Percentiles rank a stretch among this genome's conserved stretches.
Conservation (phyloP, 129 eudicot genomes). For the Artemisia tridentata region DNA sequence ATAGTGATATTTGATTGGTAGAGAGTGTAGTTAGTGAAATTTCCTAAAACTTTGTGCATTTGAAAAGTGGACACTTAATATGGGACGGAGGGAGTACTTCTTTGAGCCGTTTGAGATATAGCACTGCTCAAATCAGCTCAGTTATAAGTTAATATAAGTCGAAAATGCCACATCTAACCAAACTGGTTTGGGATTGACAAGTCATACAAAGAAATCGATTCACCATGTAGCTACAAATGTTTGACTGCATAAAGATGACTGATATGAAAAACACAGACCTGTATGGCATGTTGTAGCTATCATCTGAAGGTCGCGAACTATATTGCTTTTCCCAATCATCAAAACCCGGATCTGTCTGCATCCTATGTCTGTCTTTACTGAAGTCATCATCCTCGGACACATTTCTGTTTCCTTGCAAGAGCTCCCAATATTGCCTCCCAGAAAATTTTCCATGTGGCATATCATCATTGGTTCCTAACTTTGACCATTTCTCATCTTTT, state of each 20-base stretch:
- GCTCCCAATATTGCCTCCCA: slow-evolving; percentile 33
- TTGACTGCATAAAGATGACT: slow-evolving; percentile 9
- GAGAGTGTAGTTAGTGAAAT: no score
- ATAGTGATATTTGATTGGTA: no score
- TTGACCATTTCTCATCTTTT: slow-evolving; percentile 44
- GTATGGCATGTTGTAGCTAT: slow-evolving; percentile 34
- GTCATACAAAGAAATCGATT: no score
- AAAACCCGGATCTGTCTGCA: slow-evolving; percentile 32
- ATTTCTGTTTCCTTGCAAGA: slow-evolving; percentile 27
- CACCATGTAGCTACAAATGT: neutral
- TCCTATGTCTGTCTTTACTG: slow-evolving; percentile 25
- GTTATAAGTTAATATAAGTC: neutral
- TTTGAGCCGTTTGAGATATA: neutral
- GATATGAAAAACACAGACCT: slow-evolving; percentile 43
- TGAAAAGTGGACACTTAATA: no score
- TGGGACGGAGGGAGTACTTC: no score
- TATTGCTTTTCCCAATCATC: slow-evolving; percentile 41
- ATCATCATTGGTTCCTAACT: slow-evolving; percentile 23
- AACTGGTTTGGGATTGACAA: no score
- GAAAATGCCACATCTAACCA: neutral
- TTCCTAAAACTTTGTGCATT: no score
- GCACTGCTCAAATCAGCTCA: neutral
- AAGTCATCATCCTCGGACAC: slow-evolving; percentile 29
- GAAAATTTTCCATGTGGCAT: slow-evolving; percentile 28
- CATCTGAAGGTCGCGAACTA: slow-evolving; percentile 34